Conservation (phyloP, 2,329 filamentous ascomycete species). For the Myriangium duriaei region DNA sequence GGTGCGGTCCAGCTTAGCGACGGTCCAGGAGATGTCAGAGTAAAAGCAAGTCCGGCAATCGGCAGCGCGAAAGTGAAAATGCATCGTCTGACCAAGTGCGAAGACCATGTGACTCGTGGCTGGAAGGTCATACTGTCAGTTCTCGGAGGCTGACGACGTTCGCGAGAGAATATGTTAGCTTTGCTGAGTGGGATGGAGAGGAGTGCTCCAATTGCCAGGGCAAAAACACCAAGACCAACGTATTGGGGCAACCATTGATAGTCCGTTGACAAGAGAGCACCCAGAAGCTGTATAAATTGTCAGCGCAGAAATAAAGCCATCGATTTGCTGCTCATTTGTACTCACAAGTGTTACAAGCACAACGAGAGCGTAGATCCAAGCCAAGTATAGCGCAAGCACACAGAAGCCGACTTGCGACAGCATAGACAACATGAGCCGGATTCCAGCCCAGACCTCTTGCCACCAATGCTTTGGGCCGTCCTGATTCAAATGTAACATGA, state of each 20-base stretch:
- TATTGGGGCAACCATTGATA: constrained; percentile 52
- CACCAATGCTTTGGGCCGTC: constrained; percentile 66
- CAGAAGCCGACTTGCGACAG: constrained; percentile 60
- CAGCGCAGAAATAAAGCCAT: constrained; percentile 4
- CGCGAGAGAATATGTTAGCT: constrained; percentile 54
- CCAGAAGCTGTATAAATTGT: constrained; percentile 40
- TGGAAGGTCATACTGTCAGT: constrained; percentile 57
- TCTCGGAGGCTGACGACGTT: constrained; percentile 45
- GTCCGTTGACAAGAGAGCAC: constrained; percentile 55
- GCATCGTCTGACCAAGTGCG: constrained; percentile 55
- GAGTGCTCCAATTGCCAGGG: constrained; percentile 55
- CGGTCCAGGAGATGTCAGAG: constrained; percentile 51
- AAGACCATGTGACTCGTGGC: constrained; percentile 54
- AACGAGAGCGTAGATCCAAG: constrained; percentile 68
- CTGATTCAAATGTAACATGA: constrained; percentile 62
- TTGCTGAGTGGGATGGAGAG: constrained; percentile 63
- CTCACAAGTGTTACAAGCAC: constrained; percentile 58
- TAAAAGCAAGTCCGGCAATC: constrained; percentile 54
- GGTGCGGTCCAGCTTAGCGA: constrained; percentile 50
- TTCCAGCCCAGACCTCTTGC: constrained; percentile 60
- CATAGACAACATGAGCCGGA: constrained; percentile 57
- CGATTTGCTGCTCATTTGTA: constrained; percentile 10
- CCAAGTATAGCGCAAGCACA: constrained; percentile 59
- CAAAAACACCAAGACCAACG: constrained; percentile 54
- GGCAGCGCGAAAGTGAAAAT: constrained; percentile 58